These are phyloP conservation scores for Chenopodium suecicum DNA, from an alignment of 148 eudicot species.

Conservation along the genomic window DNA sequence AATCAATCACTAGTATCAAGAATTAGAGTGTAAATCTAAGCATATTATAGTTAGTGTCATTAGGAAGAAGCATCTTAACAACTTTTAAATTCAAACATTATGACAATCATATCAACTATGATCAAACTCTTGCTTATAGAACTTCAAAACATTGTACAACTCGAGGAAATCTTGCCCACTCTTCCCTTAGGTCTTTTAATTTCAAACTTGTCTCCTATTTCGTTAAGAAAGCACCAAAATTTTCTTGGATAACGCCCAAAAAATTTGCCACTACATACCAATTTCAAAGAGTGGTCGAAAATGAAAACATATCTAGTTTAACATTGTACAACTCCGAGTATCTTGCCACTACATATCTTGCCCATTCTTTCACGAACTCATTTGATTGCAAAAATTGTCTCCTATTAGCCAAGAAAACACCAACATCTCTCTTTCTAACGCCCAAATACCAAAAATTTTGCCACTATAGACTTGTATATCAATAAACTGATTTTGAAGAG, in stretches of 20 bases:
- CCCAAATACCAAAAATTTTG: neutral
- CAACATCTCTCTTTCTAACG: too few species aligned
- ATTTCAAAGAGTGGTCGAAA: neutral
- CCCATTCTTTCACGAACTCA: neutral
- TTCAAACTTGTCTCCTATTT: neutral
- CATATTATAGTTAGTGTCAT: neutral
- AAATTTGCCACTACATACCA: neutral
- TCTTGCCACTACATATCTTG: too few species aligned
- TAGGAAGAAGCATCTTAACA: constrained; percentile 10
- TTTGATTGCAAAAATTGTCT: neutral
- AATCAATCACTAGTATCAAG: neutral
- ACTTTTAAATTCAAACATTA: neutral
- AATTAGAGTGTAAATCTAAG: neutral
- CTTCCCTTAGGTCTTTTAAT: neutral
- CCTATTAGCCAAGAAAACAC: neutral
- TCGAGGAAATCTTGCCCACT: neutral
- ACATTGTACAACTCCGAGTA: neutral
- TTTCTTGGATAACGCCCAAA: neutral
- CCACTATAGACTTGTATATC: neutral
- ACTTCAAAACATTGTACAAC: neutral
- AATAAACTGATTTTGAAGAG: neutral
- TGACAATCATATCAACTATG: neutral
- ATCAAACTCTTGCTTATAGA: neutral
- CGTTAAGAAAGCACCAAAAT: too few species aligned
- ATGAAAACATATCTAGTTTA: neutral